These are phyloP conservation scores for Gigaspora rosea DNA, from an alignment of 192 early-diverging fungal species.

Conservation along the genomic window DNA sequence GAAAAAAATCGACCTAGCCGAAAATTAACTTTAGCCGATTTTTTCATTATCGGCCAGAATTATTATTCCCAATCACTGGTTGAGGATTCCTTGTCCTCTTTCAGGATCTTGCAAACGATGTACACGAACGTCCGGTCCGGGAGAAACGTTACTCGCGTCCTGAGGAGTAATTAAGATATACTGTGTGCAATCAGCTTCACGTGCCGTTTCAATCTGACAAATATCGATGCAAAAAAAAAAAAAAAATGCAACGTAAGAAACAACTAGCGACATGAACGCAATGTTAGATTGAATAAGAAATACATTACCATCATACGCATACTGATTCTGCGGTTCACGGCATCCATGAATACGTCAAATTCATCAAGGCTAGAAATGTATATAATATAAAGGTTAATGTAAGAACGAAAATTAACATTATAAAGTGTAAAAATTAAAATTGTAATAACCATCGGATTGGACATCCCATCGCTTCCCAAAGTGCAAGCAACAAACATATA, in stretches of 20 bases:
- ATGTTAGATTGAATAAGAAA: not conserved
- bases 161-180: conserved; percentile 98
- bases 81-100: conserved; percentile 41
- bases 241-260: not conserved
- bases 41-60: not conserved
- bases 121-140: conserved; percentile 58
- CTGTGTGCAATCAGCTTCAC: conserved; percentile 69
- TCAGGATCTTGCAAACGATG: conserved; percentile 62
- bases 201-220: conserved; percentile 70
- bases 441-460: conserved; percentile 77
- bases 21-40: not conserved
- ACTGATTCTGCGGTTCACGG: conserved; percentile 86
- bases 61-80: not conserved
- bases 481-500: conserved; percentile 86
- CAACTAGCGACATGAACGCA: not conserved
- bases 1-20: not conserved
- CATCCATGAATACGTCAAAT: conserved; percentile 99
- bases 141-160: conserved; percentile 71
- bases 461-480: conserved; percentile 92
- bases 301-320: conserved; percentile 79
- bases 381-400: not conserved
- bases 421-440: not conserved
- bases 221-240: not conserved
- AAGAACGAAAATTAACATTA: no score
- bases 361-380: conserved; percentile 75